Conservation (phyloP, 2,329 filamentous ascomycete genomes). For the Colletotrichum phormii region DNA sequence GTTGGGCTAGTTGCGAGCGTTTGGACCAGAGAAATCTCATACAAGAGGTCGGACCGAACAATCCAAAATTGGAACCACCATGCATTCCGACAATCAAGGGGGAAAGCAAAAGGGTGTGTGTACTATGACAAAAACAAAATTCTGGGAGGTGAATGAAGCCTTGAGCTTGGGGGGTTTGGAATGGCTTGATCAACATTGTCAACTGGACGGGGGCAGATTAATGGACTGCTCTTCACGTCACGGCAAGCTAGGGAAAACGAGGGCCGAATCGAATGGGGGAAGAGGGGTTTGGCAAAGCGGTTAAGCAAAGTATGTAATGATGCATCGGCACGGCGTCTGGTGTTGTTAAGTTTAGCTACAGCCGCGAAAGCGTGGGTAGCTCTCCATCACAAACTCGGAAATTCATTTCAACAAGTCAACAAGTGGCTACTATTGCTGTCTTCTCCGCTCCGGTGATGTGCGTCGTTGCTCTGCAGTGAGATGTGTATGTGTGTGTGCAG, state of each 20-base stretch:
- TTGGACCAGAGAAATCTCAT: constrained; percentile 16
- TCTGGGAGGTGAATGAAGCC: not conserved
- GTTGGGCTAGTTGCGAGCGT: not conserved
- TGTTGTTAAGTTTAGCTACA: constrained; percentile 39
- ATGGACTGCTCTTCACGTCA: constrained; percentile 17
- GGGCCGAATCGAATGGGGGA: not conserved
- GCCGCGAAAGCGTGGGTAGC: constrained; percentile 23
- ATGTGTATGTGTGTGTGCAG: not conserved
- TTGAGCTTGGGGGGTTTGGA: constrained; percentile 14
- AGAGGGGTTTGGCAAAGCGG: constrained; percentile 13
- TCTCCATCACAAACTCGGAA: constrained; percentile 2
- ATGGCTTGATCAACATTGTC: constrained; percentile 16
- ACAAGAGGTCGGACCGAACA: constrained; percentile 13
- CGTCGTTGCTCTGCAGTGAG: constrained; percentile 10
- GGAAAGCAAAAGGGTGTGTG: not conserved
- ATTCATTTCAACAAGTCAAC: constrained; percentile 1
- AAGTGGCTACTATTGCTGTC: no score
- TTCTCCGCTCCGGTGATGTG: not conserved
- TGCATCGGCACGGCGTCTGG: constrained; percentile 35
- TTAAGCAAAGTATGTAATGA: constrained; percentile 34
- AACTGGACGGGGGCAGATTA: constrained; percentile 5
- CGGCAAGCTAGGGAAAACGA: not conserved
- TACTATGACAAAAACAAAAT: not conserved
- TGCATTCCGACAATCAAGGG: not conserved
- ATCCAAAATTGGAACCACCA: constrained; percentile 23